Base-by-base conservation (phyloP, 768 basidiomycete species). In the Mycena rosella region DNA sequence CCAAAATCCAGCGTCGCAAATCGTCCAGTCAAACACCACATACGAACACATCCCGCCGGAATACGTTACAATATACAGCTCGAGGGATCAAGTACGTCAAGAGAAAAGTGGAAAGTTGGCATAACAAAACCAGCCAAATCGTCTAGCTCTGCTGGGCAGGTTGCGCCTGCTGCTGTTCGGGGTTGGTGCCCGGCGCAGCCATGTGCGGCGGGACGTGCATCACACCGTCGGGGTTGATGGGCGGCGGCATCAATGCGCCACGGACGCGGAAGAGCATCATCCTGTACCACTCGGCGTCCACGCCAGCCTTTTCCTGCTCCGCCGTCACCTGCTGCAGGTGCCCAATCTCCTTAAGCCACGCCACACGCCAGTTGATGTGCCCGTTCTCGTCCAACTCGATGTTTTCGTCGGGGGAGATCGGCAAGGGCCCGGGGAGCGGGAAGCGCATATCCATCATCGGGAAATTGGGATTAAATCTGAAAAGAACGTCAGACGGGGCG, bases 191-290 rank as follows among this genome's bases (percentile, higher is more conserved):
- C 15, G 65, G 65, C 2, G 42, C 42, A 5, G 60, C 79, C 82
- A 71, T 85, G 54, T 77, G 81, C 77, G 81, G 77, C 20, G 72
- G 72, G 22, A 68, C 65, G 29, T 65, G 85, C 78, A 86, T 83
- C 65, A 85, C 71, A 13, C 75, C 82, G 65, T 85, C 85, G 29
- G 86, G 85, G 65, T 85, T 85, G 78, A 86, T 83, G 7, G 85
- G 84, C 15, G 82, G 87, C 87, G 42, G 42, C 42, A 94, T 88
- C 69, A 94, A 82, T 20, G 91, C 91, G 48, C 84, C 85, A 60
- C 94, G 84, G 47, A 95, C 88, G n/a, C 92, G 88, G 74, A 92
- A 84, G 11, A 94, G 75, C 93, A 95, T 95, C 87, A 92, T 90
- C 69, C 91, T 82, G 73, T 90, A 96, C 94, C 94, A 96, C 68